These are phyloP conservation scores for Tetrapisispora iriomotensis DNA, from an alignment of 805 yeast species.

Conservation along the genomic window DNA sequence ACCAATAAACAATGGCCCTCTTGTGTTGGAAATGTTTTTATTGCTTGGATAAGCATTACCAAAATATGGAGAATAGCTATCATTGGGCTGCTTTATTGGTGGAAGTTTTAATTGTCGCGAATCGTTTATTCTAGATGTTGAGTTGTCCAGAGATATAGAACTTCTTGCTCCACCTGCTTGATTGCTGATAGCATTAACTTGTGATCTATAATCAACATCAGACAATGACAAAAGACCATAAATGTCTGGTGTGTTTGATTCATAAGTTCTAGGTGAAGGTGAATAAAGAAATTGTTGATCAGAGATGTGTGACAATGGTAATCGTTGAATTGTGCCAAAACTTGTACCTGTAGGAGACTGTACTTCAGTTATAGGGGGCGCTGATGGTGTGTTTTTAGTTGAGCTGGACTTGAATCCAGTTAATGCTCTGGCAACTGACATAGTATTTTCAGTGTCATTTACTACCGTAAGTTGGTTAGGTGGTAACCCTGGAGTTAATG, in stretches of 20 bases:
- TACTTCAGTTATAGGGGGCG: background rate
- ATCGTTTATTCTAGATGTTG: too few species aligned
- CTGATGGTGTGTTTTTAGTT: background rate
- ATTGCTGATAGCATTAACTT: too few species aligned
- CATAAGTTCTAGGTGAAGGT: constrained; percentile 1
- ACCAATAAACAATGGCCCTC: too few species aligned
- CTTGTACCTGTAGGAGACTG: background rate
- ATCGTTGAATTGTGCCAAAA: too few species aligned
- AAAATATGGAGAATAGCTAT: too few species aligned
- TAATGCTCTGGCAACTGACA: background rate
- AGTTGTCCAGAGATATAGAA: too few species aligned
- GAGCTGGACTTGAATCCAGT: background rate
- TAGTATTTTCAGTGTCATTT: background rate
- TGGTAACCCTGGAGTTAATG: background rate
- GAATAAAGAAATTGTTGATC: background rate
- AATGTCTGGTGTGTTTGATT: background rate
- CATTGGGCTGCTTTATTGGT: too few species aligned
- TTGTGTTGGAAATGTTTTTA: too few species aligned
- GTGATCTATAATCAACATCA: background rate
- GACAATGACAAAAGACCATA: background rate
- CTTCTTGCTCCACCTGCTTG: too few species aligned
- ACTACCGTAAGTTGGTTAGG: background rate
- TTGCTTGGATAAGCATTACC: too few species aligned
- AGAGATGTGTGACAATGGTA: background rate
- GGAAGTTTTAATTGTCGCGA: too few species aligned